These are phyloP conservation scores for Verruconis gallopava DNA, from an alignment of 2,329 filamentous ascomycete species.

Conservation along the genomic window DNA sequence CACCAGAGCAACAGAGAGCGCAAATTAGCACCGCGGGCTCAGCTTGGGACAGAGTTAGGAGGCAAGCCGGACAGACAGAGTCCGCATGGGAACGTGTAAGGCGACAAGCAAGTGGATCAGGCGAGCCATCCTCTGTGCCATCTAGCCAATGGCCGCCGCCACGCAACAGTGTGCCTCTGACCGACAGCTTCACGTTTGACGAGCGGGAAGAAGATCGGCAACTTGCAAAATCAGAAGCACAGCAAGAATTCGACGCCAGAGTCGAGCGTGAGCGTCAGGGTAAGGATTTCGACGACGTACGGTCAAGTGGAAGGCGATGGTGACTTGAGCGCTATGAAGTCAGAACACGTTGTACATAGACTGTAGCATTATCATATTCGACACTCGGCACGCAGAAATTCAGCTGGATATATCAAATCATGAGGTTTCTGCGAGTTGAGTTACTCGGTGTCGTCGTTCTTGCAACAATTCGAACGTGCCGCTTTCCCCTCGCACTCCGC, in stretches of 20 bases:
- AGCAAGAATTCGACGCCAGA: constrained; percentile 37
- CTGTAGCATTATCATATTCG: too few species aligned
- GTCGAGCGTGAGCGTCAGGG: constrained; percentile 37
- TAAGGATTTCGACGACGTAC: constrained; percentile 26
- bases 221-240: constrained; percentile 31
- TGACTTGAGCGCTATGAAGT: too few species aligned
- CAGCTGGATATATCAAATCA: too few species aligned
- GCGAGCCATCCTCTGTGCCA: background rate
- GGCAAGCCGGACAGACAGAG: constrained; percentile 1
- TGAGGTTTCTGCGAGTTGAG: too few species aligned
- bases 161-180: constrained; percentile 13
- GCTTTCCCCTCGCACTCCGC: too few species aligned
- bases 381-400: too few species aligned
- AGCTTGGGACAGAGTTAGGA: background rate
- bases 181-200: constrained; percentile 34
- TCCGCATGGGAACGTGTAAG: constrained; percentile 6
- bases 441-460: too few species aligned
- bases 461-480: too few species aligned
- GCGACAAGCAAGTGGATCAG: background rate
- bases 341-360: too few species aligned
- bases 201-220: constrained; percentile 30
- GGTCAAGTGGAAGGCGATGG: constrained; percentile 18
- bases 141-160: background rate
- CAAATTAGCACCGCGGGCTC: background rate
- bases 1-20: background rate